Conservation (phyloP, 73 alveolate species). For the Stentor roeselii region DNA sequence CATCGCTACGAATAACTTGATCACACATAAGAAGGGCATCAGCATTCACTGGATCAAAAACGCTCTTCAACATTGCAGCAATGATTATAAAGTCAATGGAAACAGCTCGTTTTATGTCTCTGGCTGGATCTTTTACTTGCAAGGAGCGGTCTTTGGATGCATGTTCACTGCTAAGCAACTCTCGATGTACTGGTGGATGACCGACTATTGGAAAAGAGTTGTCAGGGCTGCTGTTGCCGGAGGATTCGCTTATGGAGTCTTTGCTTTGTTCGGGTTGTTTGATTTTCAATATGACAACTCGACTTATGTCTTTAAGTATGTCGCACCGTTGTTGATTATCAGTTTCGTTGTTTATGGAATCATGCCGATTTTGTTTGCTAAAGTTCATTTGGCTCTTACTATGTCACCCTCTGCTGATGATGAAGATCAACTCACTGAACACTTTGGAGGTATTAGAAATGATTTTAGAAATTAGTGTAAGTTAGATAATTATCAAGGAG, state of each 20-base stretch:
- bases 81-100: neutral
- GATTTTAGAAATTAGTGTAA: too few species aligned
- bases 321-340: neutral
- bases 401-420: neutral
- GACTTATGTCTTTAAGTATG: neutral
- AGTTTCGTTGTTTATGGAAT: neutral
- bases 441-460: neutral
- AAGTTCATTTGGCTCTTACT: neutral
- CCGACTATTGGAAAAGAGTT: neutral
- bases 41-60: neutral
- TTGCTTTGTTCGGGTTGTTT: neutral
- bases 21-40: neutral
- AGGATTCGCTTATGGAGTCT: slow-evolving; percentile 8
- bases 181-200: slow-evolving; percentile 21
- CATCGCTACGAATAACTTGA: neutral
- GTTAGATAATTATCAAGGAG: too few species aligned
- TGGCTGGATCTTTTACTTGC: slow-evolving; percentile 4
- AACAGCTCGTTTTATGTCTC: neutral
- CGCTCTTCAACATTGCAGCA: neutral
- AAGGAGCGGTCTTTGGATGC: neutral
- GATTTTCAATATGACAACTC: neutral
- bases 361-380: slow-evolving; percentile 1
- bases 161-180: neutral
- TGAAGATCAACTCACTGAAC: neutral
- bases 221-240: neutral